Percentiles rank a stretch among this genome's conserved stretches.
These are phyloP conservation scores for Fagopyrum tataricum DNA, from an alignment of 148 eudicot genomes.

Conservation along the genomic window DNA sequence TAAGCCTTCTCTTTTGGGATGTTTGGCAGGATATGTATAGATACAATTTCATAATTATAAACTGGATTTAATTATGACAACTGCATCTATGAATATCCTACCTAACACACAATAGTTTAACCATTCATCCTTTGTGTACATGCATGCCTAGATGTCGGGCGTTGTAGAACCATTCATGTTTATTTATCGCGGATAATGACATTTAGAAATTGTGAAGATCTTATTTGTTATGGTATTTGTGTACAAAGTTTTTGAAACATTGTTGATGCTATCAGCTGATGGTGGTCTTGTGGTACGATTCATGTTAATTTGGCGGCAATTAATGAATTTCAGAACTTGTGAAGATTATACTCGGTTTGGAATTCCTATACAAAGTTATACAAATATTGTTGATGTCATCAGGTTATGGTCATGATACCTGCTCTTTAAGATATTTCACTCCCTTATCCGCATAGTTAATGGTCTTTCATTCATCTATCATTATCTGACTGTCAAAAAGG, in stretches of 20 bases:
- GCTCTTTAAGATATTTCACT: background rate
- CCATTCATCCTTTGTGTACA: background rate
- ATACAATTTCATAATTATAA: too few species aligned
- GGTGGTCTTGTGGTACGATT: background rate
- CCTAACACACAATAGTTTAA: background rate
- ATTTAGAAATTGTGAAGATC: background rate
- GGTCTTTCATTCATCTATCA: background rate
- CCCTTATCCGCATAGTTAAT: background rate
- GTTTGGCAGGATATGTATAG: too few species aligned
- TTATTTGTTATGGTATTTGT: background rate
- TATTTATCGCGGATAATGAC: background rate
- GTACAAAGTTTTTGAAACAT: background rate
- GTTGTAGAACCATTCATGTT: background rate
- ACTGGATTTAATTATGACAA: too few species aligned
- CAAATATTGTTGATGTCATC: background rate
- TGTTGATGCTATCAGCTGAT: background rate
- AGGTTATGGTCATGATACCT: background rate
- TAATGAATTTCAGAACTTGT: background rate
- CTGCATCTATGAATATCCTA: too few species aligned
- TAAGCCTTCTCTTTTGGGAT: background rate
- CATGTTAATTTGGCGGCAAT: background rate
- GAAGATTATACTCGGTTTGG: background rate
- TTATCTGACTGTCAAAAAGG: background rate
- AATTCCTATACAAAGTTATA: background rate
- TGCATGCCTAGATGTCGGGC: background rate